Conservation (phyloP, 495 filamentous ascomycete species). For the Neurospora terricola region DNA sequence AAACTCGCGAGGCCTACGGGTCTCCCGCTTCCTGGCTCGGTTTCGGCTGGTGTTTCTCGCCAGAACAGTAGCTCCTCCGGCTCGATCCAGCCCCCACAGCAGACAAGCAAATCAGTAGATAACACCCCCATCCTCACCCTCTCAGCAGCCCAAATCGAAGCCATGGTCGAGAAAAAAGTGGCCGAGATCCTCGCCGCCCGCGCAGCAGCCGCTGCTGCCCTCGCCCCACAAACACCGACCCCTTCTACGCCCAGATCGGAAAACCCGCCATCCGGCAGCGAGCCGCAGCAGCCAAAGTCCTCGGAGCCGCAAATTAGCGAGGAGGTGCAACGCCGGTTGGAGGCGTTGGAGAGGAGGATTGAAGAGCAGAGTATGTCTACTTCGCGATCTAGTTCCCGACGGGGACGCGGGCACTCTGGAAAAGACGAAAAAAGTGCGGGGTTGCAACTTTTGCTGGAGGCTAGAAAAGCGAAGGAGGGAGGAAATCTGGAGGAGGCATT, state of each 20-base stretch:
- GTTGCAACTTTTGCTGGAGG: conserved; percentile 75
- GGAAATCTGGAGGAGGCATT: conserved; percentile 72
- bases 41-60: background rate
- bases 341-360: conserved; percentile 75
- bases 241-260: background rate
- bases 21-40: conserved; percentile 1
- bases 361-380: conserved; percentile 28
- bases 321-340: conserved; percentile 68
- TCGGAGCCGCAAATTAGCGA: conserved; percentile 51
- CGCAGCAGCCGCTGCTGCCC: conserved; percentile 27
- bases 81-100: conserved; percentile 15
- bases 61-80: conserved; percentile 10
- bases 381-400: background rate
- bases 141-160: conserved; percentile 73
- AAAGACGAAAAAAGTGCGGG: conserved; percentile 56
- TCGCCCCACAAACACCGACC: background rate
- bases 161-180: conserved; percentile 84
- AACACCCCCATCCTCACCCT: conserved; percentile 32
- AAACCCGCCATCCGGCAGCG: conserved; percentile 25
- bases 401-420: conserved; percentile 24
- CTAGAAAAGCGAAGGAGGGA: conserved; percentile 76
- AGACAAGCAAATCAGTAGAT: conserved; percentile 12
- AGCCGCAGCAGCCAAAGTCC: background rate
- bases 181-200: conserved; percentile 75
- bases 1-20: conserved; percentile 33